Percentiles rank a stretch among this genome's conserved stretches.
Evolutionary conservation across 2,329 filamentous ascomycete genomes (phyloP).

Genomic region (Pezizomycotina sp.): DNA sequence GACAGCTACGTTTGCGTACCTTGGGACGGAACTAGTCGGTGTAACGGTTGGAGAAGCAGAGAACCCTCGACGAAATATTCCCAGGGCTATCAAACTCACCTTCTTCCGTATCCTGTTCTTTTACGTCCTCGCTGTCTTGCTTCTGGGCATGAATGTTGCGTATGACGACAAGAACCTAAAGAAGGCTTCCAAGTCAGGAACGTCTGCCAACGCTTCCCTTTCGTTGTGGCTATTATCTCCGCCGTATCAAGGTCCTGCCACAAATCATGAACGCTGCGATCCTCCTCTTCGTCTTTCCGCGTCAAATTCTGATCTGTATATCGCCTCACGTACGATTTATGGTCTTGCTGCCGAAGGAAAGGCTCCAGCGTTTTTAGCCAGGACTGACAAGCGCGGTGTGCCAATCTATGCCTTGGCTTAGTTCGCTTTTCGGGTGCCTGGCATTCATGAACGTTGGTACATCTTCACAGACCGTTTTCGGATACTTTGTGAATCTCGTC

Average conservation of each 20-base stretch:
- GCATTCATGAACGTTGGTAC: slow-evolving; percentile 50
- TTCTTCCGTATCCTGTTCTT: slow-evolving; percentile 72
- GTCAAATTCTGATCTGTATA: slow-evolving; percentile 63
- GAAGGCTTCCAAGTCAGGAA: slow-evolving; percentile 38
- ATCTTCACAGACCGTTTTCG: slow-evolving; percentile 42
- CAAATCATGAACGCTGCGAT: slow-evolving; percentile 63
- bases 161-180: slow-evolving; percentile 47
- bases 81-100: slow-evolving; percentile 60
- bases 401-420: slow-evolving; percentile 48
- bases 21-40: slow-evolving; percentile 60
- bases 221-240: slow-evolving; percentile 51
- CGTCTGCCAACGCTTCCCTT: slow-evolving; percentile 44
- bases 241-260: too few relatives aligned
- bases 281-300: slow-evolving; percentile 61
- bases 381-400: slow-evolving; percentile 54
- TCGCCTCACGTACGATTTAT: slow-evolving; percentile 54
- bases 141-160: slow-evolving; percentile 61
- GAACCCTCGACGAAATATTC: slow-evolving; percentile 61
- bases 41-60: slow-evolving; percentile 65
- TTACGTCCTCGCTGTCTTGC: slow-evolving; percentile 56
- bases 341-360: slow-evolving; percentile 55
- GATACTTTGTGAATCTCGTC: slow-evolving; percentile 50
- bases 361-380: slow-evolving; percentile 54
- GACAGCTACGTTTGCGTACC: slow-evolving; percentile 62
- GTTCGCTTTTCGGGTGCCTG: slow-evolving; percentile 47